Conservation (phyloP, 148 eudicot genomes). For the Selenicereus undatus region DNA sequence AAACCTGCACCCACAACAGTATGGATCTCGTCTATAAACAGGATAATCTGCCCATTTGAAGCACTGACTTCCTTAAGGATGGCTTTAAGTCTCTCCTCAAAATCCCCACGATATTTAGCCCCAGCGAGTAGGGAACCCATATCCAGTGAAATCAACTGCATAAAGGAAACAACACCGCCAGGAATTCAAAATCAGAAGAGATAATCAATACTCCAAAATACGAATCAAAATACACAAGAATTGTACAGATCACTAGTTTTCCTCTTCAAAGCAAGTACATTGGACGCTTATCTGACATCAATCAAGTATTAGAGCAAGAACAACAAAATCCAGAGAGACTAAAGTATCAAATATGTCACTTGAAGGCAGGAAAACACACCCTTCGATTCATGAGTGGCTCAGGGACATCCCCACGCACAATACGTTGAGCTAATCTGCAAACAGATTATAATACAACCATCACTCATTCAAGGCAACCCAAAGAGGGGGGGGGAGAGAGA, state of each 20-base stretch:
- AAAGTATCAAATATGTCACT: conserved; percentile 9
- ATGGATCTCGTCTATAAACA: conserved; percentile 95
- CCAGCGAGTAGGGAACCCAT: conserved; percentile 99
- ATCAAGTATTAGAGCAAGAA: not conserved
- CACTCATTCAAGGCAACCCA: not conserved
- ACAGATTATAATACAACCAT: not conserved
- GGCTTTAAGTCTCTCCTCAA: conserved; percentile 97
- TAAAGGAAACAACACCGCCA: conserved; percentile 3
- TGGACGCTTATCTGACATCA: conserved; percentile 1
- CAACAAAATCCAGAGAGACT: not conserved
- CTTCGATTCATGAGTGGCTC: conserved; percentile 84
- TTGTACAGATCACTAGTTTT: not conserved
- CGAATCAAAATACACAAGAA: not conserved
- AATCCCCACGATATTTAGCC: conserved; percentile 95
- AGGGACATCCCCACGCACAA: conserved; percentile 98
- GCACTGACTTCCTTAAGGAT: conserved; percentile 92
- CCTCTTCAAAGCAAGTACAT: not conserved
- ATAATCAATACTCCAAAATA: not conserved
- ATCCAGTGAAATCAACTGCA: conserved; percentile 88
- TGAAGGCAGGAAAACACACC: conserved; percentile 36
- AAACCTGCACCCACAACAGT: conserved; percentile 98
- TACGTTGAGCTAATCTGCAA: conserved; percentile 95
- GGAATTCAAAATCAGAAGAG: not conserved
- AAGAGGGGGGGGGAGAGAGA: too few relatives aligned
- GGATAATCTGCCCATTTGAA: conserved; percentile 90